Percentiles rank a stretch among this genome's conserved stretches.
Evolutionary conservation across 2,329 filamentous ascomycete genomes (phyloP).

Genomic region (Cryphonectria naterciae): DNA sequence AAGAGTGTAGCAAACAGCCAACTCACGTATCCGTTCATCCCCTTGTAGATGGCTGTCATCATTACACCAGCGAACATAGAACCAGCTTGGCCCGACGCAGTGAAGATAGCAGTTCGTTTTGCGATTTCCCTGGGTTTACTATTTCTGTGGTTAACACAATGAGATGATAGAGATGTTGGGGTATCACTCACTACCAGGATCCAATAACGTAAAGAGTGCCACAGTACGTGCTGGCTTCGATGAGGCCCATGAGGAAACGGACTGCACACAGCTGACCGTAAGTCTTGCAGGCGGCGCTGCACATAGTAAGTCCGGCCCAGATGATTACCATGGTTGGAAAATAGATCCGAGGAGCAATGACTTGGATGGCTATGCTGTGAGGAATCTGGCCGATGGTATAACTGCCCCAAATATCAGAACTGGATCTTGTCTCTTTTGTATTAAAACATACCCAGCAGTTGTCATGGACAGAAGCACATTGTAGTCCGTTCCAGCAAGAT

Average conservation of each 20-base stretch:
- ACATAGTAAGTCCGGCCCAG: constrained; percentile 51
- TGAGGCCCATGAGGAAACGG: constrained; percentile 48
- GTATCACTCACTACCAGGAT: constrained; percentile 48
- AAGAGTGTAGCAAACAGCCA: background rate
- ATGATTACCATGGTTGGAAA: constrained; percentile 50
- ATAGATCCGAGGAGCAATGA: constrained; percentile 51
- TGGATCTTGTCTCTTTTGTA: background rate
- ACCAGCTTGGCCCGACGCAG: constrained; percentile 54
- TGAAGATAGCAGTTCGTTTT: constrained; percentile 58
- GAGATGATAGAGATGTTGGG: background rate
- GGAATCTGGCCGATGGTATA: constrained; percentile 46
- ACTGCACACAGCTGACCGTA: constrained; percentile 42
- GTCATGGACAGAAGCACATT: constrained; percentile 48
- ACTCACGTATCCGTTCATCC: constrained; percentile 40
- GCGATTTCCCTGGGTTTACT: constrained; percentile 53
- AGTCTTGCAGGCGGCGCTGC: constrained; percentile 37
- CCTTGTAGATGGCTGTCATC: constrained; percentile 49
- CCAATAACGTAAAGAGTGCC: constrained; percentile 55
- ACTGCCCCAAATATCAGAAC: background rate
- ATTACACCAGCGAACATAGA: constrained; percentile 60
- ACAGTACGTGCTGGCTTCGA: constrained; percentile 53
- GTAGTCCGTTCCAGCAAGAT: constrained; percentile 38
- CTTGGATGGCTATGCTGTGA: constrained; percentile 50
- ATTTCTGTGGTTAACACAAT: background rate
- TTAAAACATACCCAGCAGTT: constrained; percentile 35